These are phyloP conservation scores for Backusella sp. DNA, from an alignment of 192 early-diverging fungal genomes.

Conservation along the genomic window DNA sequence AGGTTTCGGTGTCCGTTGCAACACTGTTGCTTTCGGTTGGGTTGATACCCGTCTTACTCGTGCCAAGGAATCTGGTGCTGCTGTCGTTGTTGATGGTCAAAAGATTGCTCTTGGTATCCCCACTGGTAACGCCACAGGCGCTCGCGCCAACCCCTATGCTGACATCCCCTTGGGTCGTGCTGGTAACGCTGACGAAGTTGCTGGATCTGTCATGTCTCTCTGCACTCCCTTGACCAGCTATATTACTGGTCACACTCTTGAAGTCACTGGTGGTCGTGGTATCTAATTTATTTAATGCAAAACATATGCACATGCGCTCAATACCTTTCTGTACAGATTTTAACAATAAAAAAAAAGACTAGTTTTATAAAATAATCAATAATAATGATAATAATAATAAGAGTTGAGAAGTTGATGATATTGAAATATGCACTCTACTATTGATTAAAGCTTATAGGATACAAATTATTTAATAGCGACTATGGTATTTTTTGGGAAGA, in stretches of 20 bases:
- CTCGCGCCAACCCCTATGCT: conserved; percentile 36
- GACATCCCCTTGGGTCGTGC: conserved; percentile 58
- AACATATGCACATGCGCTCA: neutral
- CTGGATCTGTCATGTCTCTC: conserved; percentile 54
- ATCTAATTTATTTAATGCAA: conserved; percentile 39
- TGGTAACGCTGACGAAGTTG: conserved; percentile 63
- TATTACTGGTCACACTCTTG: conserved; percentile 57
- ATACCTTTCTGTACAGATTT: neutral
- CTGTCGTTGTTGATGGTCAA: conserved; percentile 56
- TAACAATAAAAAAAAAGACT: neutral
- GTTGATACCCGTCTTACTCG: conserved; percentile 66
- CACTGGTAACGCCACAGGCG: conserved; percentile 38
- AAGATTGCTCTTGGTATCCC: conserved; percentile 64
- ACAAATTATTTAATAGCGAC: too few relatives aligned
- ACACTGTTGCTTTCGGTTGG: conserved; percentile 63
- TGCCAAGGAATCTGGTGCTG: conserved; percentile 61
- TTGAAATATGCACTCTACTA: too few relatives aligned
- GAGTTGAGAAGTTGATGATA: too few relatives aligned
- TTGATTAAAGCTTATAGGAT: too few relatives aligned
- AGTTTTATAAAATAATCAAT: neutral
- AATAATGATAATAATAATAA: neutral
- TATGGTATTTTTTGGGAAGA: too few relatives aligned
- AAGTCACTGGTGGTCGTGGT: conserved; percentile 63
- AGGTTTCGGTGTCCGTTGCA: conserved; percentile 58
- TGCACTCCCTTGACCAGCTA: conserved; percentile 57